phyloP scores from a whole-genome alignment of 345 rosid genomes.

The Salix viminalis region DNA sequence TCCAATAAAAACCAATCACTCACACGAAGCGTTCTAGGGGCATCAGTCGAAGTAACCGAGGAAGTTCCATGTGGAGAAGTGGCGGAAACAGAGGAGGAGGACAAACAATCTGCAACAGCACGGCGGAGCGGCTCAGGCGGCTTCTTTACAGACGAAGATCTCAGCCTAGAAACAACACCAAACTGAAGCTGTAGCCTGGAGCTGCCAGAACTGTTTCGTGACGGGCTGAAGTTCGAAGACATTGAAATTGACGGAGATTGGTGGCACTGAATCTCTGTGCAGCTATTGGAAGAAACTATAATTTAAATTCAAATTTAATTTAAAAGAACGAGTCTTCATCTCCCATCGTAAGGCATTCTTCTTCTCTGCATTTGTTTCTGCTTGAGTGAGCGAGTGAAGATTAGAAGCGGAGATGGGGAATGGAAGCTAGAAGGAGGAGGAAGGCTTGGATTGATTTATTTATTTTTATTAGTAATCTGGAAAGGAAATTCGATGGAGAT shows the following conservation, averaged over 20 bases:
- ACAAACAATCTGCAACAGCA: slow-evolving; percentile 76
- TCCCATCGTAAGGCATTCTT: not conserved
- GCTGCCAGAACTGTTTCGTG: slow-evolving; percentile 57
- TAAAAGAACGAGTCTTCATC: not conserved
- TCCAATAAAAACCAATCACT: slow-evolving; percentile 38
- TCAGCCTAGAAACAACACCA: slow-evolving; percentile 61
- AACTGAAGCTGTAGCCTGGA: slow-evolving; percentile 24
- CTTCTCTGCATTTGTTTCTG: not conserved
- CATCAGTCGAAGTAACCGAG: slow-evolving; percentile 54
- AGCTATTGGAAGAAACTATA: not conserved
- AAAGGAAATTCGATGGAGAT: not conserved
- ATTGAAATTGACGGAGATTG: slow-evolving; percentile 17
- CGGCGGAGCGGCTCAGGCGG: slow-evolving; percentile 97
- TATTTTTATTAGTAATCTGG: not conserved
- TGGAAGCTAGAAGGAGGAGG: not conserved
- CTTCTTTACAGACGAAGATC: slow-evolving; percentile 78
- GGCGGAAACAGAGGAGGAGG: slow-evolving; percentile 44
- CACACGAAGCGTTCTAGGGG: slow-evolving; percentile 94
- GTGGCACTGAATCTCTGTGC: not conserved
- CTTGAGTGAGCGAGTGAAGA: not conserved
- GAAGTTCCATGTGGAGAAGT: slow-evolving; percentile 57
- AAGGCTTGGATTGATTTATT: slow-evolving; percentile 17
- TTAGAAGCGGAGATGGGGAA: not conserved
- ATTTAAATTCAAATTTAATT: not conserved
- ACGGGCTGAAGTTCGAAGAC: slow-evolving; percentile 55